Evolutionary conservation across 208 protist species (phyloP), one percentile per base, ranked within the genome.

Genomic region (Acanthamoeba triangularis): DNA sequence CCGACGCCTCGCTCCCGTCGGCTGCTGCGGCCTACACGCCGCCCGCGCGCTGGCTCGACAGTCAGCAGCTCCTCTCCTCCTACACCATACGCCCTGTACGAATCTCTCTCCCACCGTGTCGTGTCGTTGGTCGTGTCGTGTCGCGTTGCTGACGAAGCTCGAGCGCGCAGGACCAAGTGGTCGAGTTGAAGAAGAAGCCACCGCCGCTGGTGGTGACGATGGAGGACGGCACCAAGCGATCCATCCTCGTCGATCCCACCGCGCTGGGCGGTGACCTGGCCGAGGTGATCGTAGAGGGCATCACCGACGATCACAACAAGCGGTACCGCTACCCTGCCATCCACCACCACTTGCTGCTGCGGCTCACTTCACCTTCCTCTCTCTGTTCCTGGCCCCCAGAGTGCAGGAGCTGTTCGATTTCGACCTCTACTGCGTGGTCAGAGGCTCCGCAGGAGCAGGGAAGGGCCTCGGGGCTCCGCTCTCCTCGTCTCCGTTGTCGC

Each of bases 351-450:
- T 47, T 47, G 41, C 41, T 47, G 41, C 41, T 4, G 41, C 41
- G 41, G 41, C 56, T n/a, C 56, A 63, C 56, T 2, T 18, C 56
- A 63, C 23, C 56, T 63, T 25, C 16, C 25, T 25, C 8, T 1
- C 41, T 41, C 30, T 74, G 30, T 47, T 0, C n/a, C n/a, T n/a
- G n/a, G 20, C 5, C 14, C 11, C 69, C 41, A 84, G 74, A 13
- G 74, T 56, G 37, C 25, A n/a, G 74, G 41, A 84, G 20, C 74
- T 84, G 41, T 84, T 84, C 28, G 74, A 84, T n/a, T 84, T 84
- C 30, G 74, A 84, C 25, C 33, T 84, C 41, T 84, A 84, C 25
- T 84, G 74, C 44, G 44, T 84, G 35, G 10, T 84, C 23, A 44
- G 44, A 18, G 44, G 44, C 30, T 14, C 30, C 30, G 65, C 65